Evolutionary conservation across 441 rosid genomes (phyloP), one percentile per base, ranked within the genome.

Genomic region (Manihot esculenta): DNA sequence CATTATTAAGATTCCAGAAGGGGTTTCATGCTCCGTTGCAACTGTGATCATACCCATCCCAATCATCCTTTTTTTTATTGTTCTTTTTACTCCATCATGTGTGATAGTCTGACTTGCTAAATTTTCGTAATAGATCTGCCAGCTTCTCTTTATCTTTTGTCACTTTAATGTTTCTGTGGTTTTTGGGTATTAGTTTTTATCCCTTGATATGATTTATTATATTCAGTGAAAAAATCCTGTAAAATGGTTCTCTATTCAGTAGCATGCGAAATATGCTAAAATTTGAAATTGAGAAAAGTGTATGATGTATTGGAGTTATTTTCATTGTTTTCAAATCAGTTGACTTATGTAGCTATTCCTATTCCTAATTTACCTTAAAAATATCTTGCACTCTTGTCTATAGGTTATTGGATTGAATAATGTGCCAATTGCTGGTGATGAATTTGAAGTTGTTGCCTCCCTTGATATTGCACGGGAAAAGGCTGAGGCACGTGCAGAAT

Each of bases 401-500:
- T 86, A 95, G 99, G 96, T 95, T 69, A 88, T 87, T 77, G 99
- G 99, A 65, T 84, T 92, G 82, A 85, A 84, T 78, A 83, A 84
- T 63, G 99, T 95, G 67, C 92, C 95, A 8, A 67, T 80, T 71
- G 98, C 99, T 71, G 99, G 98, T 67, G 98, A 95, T 73, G 99
- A 85, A 70, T 95, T 95, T 75, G 96, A 92, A 86, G 94, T 89
- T 33, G 89, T 87, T 75, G 81, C 76, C 41, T 86, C 93, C 66
- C 91, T 95, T 71, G 96, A 95, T 77, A 75, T 83, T 71, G 99
- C 99, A 41, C 96, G 97, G 65, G 92, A 87, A 79, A 84, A 70
- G 84, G 98, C 99, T 55, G 96, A 91, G 72, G 77, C 80, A 49
- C 74, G 91, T 75, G 97, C 90, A 3, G 83, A 81, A 78, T 71